Base-by-base conservation (phyloP, 2,329 filamentous ascomycete species). In the Talaromyces sp. region DNA sequence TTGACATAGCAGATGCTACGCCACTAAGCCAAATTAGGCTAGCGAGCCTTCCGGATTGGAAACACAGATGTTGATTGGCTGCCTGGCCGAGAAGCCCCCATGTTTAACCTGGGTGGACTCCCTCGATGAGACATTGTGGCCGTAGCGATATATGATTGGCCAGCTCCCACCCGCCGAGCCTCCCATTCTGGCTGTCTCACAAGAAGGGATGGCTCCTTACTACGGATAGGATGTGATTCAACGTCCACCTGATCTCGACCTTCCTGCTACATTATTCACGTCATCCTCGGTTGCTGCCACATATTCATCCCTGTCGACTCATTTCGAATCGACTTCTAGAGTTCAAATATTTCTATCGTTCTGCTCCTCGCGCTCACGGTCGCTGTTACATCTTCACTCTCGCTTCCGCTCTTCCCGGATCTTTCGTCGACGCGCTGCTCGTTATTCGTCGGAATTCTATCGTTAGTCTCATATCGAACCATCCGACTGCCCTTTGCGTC, bases 261-360 rank as follows among this genome's bases (percentile, higher is more conserved):
- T 54, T n/a, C 52, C 52, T 56, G n/a, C 52, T 22, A 19, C 31
- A 56, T 39, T 22, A 13, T 56, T 56, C 52, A 56, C 52, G 33
- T 37, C 52, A 56, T 37, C n/a, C 6, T 31, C 11, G n/a, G 24
- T 22, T 11, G 14, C 9, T 6, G 43, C 43, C 14, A 27, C 50
- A 24, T 56, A 37, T 19, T 37, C 52, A 56, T 39, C 52, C 52
- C 52, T 56, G 52, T 33, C 31, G 52, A 56, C 52, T 56, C 52
- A 56, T 56, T 37, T 37, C 52, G n/a, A 24, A 31, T 6, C 52
- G 9, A 56, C 52, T 16, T 33, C 31, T 37, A 56, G 14, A 6
- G 16, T 35, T 33, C 10, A 37, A n/a, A 22, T 3, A 8, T 19
- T 31, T 31, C 56, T 45, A n/a, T 59, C 56, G 16, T n/a, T 59